Evolutionary conservation across 371 early-diverging fungal genomes (phyloP).

Genomic region (Apophysomyces trapeziformis): DNA sequence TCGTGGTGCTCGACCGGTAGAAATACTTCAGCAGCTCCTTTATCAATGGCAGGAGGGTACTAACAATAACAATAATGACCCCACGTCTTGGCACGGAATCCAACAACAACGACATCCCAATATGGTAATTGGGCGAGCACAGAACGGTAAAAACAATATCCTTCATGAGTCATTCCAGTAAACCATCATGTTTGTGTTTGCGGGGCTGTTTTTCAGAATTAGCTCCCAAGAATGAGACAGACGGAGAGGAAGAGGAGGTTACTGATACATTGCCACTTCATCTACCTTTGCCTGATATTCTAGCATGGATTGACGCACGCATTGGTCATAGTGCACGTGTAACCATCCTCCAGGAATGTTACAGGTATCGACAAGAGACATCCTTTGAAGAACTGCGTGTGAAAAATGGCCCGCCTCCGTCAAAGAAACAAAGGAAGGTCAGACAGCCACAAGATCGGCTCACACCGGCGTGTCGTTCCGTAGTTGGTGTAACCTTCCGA

Average conservation of each 20-base stretch:
- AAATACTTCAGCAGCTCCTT: constrained; percentile 17
- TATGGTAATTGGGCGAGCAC: too few species aligned
- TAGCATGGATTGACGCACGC: constrained; percentile 21
- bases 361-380: constrained; percentile 9
- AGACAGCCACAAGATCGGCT: background rate
- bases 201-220: background rate
- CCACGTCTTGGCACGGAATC: too few species aligned
- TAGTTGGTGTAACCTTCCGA: background rate
- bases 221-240: background rate
- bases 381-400: constrained; percentile 38
- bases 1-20: constrained; percentile 26
- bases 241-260: background rate
- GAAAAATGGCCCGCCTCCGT: background rate
- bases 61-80: too few species aligned
- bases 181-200: too few species aligned
- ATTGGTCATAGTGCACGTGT: constrained; percentile 20
- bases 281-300: constrained; percentile 5
- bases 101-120: too few species aligned
- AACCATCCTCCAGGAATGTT: constrained; percentile 23
- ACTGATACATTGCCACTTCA: background rate
- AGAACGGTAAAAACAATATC: too few species aligned
- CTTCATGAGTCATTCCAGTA: too few species aligned
- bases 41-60: background rate
- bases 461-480: constrained; percentile 4
- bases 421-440: background rate